Evolutionary conservation across 768 basidiomycete species (phyloP).

Genomic region (Auricularia sp.): DNA sequence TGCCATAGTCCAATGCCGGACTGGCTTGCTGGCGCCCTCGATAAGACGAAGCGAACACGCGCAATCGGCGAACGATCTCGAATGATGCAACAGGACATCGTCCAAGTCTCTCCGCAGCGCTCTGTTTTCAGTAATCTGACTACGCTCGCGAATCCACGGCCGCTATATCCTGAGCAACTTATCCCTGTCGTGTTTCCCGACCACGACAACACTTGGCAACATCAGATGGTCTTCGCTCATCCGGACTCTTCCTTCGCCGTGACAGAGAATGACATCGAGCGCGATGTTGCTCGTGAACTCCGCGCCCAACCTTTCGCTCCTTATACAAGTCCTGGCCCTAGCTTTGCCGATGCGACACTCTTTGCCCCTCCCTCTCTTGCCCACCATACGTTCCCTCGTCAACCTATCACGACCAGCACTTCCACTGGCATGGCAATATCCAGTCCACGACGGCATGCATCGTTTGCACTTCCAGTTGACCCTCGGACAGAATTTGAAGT

Average conservation of each 20-base stretch:
- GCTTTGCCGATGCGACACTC: background rate
- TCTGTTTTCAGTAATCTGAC: background rate
- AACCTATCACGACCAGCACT: background rate
- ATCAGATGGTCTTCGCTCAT: background rate
- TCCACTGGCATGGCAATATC: background rate
- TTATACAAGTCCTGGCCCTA: background rate
- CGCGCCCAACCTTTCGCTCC: background rate
- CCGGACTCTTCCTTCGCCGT: background rate
- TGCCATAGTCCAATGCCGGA: background rate
- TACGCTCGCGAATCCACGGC: background rate
- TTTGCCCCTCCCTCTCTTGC: background rate
- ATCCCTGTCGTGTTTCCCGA: background rate
- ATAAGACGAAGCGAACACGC: background rate
- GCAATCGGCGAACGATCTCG: background rate
- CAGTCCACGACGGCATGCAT: background rate
- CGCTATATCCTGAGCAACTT: background rate
- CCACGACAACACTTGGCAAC: background rate
- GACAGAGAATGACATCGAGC: background rate
- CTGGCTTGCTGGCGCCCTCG: background rate
- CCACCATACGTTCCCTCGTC: background rate
- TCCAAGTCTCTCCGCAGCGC: background rate
- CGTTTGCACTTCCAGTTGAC: background rate
- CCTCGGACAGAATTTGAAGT: background rate
- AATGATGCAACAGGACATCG: background rate
- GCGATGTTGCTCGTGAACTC: background rate